Base-by-base conservation (phyloP, 1,284 basidiomycete genomes). In the Trichosporon inkin region DNA sequence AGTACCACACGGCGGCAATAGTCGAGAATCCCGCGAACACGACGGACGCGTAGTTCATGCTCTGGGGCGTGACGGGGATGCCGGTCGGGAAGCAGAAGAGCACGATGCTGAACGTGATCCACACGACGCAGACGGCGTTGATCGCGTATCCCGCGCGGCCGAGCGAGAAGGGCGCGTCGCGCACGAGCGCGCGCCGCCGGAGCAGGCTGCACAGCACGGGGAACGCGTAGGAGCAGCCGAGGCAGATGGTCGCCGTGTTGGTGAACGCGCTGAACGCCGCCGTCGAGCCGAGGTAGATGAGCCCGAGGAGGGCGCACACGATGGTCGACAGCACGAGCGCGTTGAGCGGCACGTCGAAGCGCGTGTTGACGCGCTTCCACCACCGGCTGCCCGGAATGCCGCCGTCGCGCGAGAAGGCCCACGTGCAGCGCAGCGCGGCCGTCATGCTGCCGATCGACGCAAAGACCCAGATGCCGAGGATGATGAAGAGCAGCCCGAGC, bases 1-100 rank as follows among this genome's bases (percentile, higher is more conserved):
- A 51, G 66, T 86, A 86, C 85, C 84, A 86, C 14, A 79, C 74
- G 0, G 79, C 81, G 41, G 84, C 84, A 34, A 86, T 80, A 10
- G 73, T 65, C 1, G 75, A 83, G 65, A 86, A 85, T 1, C 83
- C 84, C 19, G 85, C 81, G 61, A 85, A 86, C 19, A 86, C 84
- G 6, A 84, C 84, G 24, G 83, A 84, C 13, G 81, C 84, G 63
- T 84, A 79, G 66, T 73, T 73, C 70, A 71, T 73, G 55, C 60
- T 62, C 53, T 62, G 47, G 10, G 64, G 60, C 10, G 70, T 69
- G 47, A 73, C 70, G n/a, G 71, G 71, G n/a, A 73, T 61, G 11
- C 60, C 61, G 17, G 69, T 67, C 0, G 71, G 66, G 53, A 65
- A 56, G 34, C 64, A 62, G 58, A 65, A 65, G 14, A 65, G 61